phyloP scores from a whole-genome alignment of 2,329 filamentous ascomycete species.

The Reticulascus tulasneorum region DNA sequence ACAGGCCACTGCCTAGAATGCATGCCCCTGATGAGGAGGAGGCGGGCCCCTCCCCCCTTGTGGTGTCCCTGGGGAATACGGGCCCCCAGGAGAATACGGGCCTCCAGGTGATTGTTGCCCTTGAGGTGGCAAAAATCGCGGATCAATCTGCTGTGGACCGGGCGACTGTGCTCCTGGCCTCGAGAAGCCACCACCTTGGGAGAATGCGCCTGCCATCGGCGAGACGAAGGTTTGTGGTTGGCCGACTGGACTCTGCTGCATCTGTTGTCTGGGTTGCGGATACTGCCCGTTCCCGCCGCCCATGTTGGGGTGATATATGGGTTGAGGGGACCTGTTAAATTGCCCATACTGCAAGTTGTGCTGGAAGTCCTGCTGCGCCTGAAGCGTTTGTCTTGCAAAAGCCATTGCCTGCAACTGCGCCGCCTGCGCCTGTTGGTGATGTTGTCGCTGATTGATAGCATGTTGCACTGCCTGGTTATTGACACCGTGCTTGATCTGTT shows the following conservation, averaged over 20 bases:
- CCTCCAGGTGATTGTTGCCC: conserved; percentile 23
- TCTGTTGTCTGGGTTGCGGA: too few relatives aligned
- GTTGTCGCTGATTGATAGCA: conserved; percentile 66
- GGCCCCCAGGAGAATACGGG: conserved; percentile 3
- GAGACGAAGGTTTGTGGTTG: too few relatives aligned
- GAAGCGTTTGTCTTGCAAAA: conserved; percentile 29
- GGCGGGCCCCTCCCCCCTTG: conserved; percentile 8
- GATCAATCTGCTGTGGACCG: conserved; percentile 19
- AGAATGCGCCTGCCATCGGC: conserved; percentile 1
- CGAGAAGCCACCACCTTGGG: conserved; percentile 6
- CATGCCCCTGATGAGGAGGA: conserved; percentile 31
- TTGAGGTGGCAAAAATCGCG: conserved; percentile 23
- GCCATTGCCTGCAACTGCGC: conserved; percentile 27
- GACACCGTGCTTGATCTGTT: conserved; percentile 64
- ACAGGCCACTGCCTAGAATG: conserved; percentile 8
- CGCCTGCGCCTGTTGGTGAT: conserved; percentile 35
- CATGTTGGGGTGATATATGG: too few relatives aligned
- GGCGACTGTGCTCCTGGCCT: conserved; percentile 19
- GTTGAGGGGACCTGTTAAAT: too few relatives aligned
- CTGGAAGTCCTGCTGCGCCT: conserved; percentile 27
- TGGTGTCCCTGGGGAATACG: conserved; percentile 6
- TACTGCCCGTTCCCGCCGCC: too few relatives aligned
- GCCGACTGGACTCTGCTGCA: too few relatives aligned
- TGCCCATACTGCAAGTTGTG: too few relatives aligned
- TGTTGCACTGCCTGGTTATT: conserved; percentile 69